Evolutionary conservation across 2,329 filamentous ascomycete genomes (phyloP), one percentile per base, ranked within the genome.

Genomic region (Diaporthe ampelina): DNA sequence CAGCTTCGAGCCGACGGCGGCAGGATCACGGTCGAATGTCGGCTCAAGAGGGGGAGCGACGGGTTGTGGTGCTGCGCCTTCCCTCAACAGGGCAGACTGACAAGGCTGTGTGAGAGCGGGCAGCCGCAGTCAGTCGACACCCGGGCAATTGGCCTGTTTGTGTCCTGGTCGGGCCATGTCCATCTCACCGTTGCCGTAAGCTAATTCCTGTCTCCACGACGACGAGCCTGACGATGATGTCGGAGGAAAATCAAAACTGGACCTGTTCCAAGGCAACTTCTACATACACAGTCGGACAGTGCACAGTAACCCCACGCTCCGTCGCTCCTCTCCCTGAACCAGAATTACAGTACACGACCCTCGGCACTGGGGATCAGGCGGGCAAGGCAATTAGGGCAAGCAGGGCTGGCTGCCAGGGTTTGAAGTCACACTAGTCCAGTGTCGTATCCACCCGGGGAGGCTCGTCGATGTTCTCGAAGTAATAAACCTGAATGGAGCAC

Each of bases 201-300:
- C 67, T 68, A 54, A 29, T 26, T 68, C 48, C 6, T n/a, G 71
- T 71, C 73, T 73, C 72, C 74, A 73, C 71, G 74, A 75, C 74
- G 74, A 75, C 74, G 35, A 59, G 7, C 43, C 50, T 58, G 24
- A 43, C 35, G 56, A 37, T 74, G 17, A 56, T 56, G 43, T 69
- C 17, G 19, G n/a, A 70, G 10, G 10, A 11, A 65, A 19, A 11
- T 57, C 40, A 40, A 50, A 21, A 43, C 29, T 58, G 24, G 21
- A 2, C 17, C 45, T 17, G 24, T 29, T 32, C 29, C 26, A 71
- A n/a, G 56, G n/a, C n/a, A 40, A 52, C 10, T 52, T 21, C n/a
- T 7, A 29, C 37, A 10, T 13, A 45, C 35, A 26, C 35, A 43
- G 35, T 45, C 54, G 24, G n/a, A 50, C 45, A 35, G 54, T 57